Percentiles rank a stretch among this genome's conserved stretches.
Evolutionary conservation across 2,329 filamentous ascomycete species (phyloP).

Genomic region (Fusarium sp.): DNA sequence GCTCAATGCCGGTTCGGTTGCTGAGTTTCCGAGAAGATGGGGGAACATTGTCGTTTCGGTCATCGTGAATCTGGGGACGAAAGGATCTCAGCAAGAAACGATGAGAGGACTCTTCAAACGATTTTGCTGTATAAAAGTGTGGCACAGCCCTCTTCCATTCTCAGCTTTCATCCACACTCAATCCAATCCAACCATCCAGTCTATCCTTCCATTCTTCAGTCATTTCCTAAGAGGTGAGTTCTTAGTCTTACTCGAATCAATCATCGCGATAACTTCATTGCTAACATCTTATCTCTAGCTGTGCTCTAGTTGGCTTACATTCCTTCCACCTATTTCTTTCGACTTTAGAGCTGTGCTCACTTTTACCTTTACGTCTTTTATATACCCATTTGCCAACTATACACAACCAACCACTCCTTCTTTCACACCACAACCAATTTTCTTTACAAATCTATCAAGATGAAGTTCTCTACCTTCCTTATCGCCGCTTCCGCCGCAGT

Average conservation of each 20-base stretch:
- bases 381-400: constrained; percentile 26
- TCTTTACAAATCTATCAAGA: constrained; percentile 51
- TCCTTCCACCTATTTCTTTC: constrained; percentile 24
- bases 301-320: constrained; percentile 35
- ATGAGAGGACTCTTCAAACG: background rate
- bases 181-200: constrained; percentile 10
- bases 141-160: background rate
- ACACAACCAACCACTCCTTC: background rate
- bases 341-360: constrained; percentile 40
- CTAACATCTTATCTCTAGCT: constrained; percentile 13
- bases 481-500: constrained; percentile 58
- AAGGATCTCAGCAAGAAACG: constrained; percentile 5
- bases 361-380: background rate
- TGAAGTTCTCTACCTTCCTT: constrained; percentile 62
- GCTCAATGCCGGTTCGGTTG: background rate
- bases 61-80: constrained; percentile 8
- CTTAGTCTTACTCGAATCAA: background rate
- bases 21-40: constrained; percentile 30
- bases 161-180: constrained; percentile 1
- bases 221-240: constrained; percentile 39
- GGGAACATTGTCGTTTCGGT: constrained; percentile 1
- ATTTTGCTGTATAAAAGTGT: constrained; percentile 19
- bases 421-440: constrained; percentile 1
- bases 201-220: constrained; percentile 28
- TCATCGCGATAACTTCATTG: background rate